Conservation (phyloP, 2,329 filamentous ascomycete species). For the Sodiomyces alkalinus region DNA sequence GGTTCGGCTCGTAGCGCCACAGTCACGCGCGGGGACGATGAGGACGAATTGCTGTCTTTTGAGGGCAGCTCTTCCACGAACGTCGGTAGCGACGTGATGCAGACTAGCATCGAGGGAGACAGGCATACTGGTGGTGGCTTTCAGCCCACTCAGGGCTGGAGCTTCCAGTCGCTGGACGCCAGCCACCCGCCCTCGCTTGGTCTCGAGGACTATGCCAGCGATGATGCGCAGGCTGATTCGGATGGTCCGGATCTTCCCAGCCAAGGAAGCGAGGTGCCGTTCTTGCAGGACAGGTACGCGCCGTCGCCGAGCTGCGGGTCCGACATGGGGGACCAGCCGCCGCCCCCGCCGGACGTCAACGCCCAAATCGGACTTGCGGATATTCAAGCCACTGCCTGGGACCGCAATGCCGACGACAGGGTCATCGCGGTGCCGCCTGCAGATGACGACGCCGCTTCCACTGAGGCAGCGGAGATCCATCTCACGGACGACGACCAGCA, state of each 20-base stretch:
- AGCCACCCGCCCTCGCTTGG: constrained; percentile 15
- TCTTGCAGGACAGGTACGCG: constrained; percentile 3
- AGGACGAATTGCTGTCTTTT: constrained; percentile 19
- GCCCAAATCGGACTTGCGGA: constrained; percentile 11
- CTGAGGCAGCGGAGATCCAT: constrained; percentile 34
- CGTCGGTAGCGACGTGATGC: constrained; percentile 15
- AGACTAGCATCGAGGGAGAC: constrained; percentile 34
- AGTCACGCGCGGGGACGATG: constrained; percentile 13
- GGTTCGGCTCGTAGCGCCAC: constrained; percentile 32
- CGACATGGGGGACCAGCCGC: constrained; percentile 9
- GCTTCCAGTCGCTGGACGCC: constrained; percentile 24
- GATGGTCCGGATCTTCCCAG: constrained; percentile 17
- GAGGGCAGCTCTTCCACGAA: constrained; percentile 8
- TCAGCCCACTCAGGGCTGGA: constrained; percentile 35
- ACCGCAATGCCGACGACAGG: constrained; percentile 14
- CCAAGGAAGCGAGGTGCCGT: constrained; percentile 8
- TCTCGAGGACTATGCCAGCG: constrained; percentile 22
- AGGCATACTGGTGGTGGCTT: no score
- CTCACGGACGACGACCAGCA: constrained; percentile 24
- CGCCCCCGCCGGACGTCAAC: constrained; percentile 9
- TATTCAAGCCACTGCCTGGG: constrained; percentile 18
- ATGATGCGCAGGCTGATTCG: constrained; percentile 26
- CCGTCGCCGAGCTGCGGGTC: background rate
- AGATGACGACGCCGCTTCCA: constrained; percentile 21
- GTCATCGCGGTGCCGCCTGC: constrained; percentile 24